Percentiles rank a stretch among this genome's conserved stretches.
phyloP scores from a whole-genome alignment of 441 rosid genomes.

The Manihot esculenta region DNA sequence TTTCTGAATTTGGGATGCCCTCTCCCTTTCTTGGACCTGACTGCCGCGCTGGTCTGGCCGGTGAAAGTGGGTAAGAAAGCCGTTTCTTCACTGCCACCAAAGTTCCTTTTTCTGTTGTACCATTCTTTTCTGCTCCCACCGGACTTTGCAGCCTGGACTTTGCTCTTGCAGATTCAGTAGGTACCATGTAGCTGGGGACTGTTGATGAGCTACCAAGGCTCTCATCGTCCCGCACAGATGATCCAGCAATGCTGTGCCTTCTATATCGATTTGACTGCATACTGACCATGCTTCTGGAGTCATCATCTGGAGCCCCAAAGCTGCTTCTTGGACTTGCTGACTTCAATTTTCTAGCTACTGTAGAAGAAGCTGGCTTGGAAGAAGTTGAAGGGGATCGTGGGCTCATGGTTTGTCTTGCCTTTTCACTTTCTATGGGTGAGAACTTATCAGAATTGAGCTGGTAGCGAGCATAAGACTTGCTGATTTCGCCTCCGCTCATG shows the following conservation, averaged over 20 bases:
- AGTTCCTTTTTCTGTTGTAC: conserved; percentile 35
- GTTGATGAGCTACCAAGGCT: conserved; percentile 67
- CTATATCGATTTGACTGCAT: conserved; percentile 53
- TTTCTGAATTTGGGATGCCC: conserved; percentile 36
- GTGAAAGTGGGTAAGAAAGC: conserved; percentile 60
- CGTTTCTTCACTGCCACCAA: conserved; percentile 53
- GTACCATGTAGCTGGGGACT: conserved; percentile 73
- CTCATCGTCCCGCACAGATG: conserved; percentile 63
- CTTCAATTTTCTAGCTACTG: conserved; percentile 51
- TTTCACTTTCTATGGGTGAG: conserved; percentile 50
- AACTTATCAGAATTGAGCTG: conserved; percentile 63
- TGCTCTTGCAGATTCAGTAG: conserved; percentile 76
- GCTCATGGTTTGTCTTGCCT: conserved; percentile 38
- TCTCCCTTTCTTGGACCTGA: conserved; percentile 74
- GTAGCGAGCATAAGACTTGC: conserved; percentile 60
- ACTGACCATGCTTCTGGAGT: conserved; percentile 63
- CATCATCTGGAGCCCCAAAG: conserved; percentile 43
- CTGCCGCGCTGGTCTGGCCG: conserved; percentile 59
- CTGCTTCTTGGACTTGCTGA: conserved; percentile 53
- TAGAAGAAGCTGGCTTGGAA: conserved; percentile 43
- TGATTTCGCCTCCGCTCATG: conserved; percentile 56
- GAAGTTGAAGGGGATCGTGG: conserved; percentile 62
- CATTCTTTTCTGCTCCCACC: conserved; percentile 40
- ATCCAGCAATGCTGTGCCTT: conserved; percentile 63
- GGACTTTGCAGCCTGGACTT: conserved; percentile 72